Percentiles rank a stretch among this genome's conserved stretches.
Conservation (phyloP, 192 early-diverging fungal species). For the Podila epicladia region DNA sequence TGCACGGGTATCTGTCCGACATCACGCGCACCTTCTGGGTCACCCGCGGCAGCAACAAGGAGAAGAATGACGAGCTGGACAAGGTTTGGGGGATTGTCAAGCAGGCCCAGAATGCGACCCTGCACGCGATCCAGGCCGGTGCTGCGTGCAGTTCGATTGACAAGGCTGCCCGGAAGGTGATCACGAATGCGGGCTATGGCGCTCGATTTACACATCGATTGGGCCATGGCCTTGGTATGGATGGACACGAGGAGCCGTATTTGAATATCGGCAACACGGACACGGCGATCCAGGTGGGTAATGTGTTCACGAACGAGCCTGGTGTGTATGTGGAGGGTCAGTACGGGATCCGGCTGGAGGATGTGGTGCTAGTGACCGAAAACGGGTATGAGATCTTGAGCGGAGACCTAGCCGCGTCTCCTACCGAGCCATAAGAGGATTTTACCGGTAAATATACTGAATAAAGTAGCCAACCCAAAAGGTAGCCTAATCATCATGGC, state of each 20-base stretch:
- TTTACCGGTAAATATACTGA: neutral
- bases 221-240: conserved; percentile 63
- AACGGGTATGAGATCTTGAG: conserved; percentile 50
- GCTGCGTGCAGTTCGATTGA: conserved; percentile 57
- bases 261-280: conserved; percentile 57
- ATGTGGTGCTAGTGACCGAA: conserved; percentile 48
- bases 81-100: conserved; percentile 60
- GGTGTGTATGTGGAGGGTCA: conserved; percentile 60
- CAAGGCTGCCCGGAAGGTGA: conserved; percentile 51
- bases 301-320: conserved; percentile 63
- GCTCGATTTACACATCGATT: conserved; percentile 58
- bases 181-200: conserved; percentile 53
- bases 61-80: conserved; percentile 47
- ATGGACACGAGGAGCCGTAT: conserved; percentile 67
- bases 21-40: conserved; percentile 62
- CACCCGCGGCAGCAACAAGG: conserved; percentile 23
- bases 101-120: conserved; percentile 50
- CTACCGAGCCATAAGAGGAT: conserved; percentile 12
- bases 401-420: conserved; percentile 27
- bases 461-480: neutral
- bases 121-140: conserved; percentile 34
- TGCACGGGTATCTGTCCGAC: conserved; percentile 59
- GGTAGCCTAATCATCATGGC: too few species aligned
- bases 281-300: conserved; percentile 50
- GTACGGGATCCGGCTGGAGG: conserved; percentile 49